Evolutionary conservation across 768 basidiomycete genomes (phyloP), one percentile per base, ranked within the genome.

Genomic region (Rhodocollybia butyracea): DNA sequence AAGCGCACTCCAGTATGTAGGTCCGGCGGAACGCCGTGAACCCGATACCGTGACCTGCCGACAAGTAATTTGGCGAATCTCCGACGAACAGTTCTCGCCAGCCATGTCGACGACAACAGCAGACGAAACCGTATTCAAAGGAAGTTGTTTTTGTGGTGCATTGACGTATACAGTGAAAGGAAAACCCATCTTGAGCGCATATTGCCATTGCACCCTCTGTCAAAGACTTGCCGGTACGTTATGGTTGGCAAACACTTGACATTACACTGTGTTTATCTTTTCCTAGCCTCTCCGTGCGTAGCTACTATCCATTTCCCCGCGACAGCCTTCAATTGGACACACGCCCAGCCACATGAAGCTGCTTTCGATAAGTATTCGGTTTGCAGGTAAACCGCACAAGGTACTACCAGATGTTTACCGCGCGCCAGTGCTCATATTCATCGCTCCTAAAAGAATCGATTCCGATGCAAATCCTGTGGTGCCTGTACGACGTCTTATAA

Each of bases 151-250:
- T 61, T 88, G 87, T 57, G 73, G 79, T n/a, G 59, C 70, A 3
- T 69, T 80, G 3, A 66, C 78, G 0, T 88, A 82, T 58, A 57
- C 71, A 45, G 72, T 84, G 2, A 66, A 65, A 11, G 80, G 80
- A 1, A 66, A 63, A 31, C 84, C 86, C 0, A 59, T 80, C 3
- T 68, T 82, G 31, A 80, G 79, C 58, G 85, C 82, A 5, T 88
- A 82, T 61, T 88, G 85, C 59, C 88, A 89, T 62, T 89, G 88
- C 63, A 83, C 82, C 3, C 65, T 77, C n/a, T 89, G 88, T 61
- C 87, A 88, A 66, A 71, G 78, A 38, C 64, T 86, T 48, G 80
- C 70, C 59, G 82, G 85, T 79, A 63, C 55, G 72, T 57, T 46
- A 26, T 27, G 4, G 5, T 34, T 48, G 45, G 24, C 38, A 54